Base-by-base conservation (phyloP, 2,329 filamentous ascomycete species). In the Nemania diffusa region DNA sequence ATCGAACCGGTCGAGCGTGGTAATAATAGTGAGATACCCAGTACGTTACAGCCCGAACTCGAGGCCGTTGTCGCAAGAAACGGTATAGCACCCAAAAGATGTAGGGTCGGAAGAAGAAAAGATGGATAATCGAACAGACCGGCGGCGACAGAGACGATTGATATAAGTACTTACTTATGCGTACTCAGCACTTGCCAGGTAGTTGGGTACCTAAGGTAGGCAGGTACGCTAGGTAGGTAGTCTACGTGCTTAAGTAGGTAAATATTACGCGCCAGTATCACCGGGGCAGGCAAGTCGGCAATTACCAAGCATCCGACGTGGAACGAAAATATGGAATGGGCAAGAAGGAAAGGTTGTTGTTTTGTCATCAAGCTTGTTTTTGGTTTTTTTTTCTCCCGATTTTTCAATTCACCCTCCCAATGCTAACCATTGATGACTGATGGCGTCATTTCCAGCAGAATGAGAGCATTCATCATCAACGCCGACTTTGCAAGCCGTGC, bases 391-490 rank as follows among this genome's bases (percentile, higher is more conserved):
- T n/a, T n/a, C n/a, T n/a, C n/a, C n/a, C 34, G n/a, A 6, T 58
- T 57, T 51, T 15, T 17, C 29, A 55, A 68, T 67, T 71, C 70
- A 66, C 68, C 65, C n/a, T 32, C 70, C 67, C 65, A 51, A 26
- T 57, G 61, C 62, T 59, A 63, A 65, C 27, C 58, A 55, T 24
- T 60, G 68, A 64, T 70, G 65, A 52, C 52, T 63, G 42, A 69
- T 67, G 24, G 71, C 73, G 72, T 70, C 73, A 75, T 75, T 65
- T 65, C 48, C 34, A 24, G 56, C 62, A 53, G 65, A 24, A 74
- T 75, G 73, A 74, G 71, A 67, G 69, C 52, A 67, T 69, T 42
- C 26, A 6, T 17, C 5, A 44, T 40, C 46, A 60, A n/a, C 37
- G 13, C 44, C 52, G 40, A 37, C 46, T n/a, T n/a, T n/a, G n/a